Evolutionary conservation across 148 eudicot species (phyloP), one percentile per base, ranked within the genome.

Genomic region (Diospyros kaki): DNA sequence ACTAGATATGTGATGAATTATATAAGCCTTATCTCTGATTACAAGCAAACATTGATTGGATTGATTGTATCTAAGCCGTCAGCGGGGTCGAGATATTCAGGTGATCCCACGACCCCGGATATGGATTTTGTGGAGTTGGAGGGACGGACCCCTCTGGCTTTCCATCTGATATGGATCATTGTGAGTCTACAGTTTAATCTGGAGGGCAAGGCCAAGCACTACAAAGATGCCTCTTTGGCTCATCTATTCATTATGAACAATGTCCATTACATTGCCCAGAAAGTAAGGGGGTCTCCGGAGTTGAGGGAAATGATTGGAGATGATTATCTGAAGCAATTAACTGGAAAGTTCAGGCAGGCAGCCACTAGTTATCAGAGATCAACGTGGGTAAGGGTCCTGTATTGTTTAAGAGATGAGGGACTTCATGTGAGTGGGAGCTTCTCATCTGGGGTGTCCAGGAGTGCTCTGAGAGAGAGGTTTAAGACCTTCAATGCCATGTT

Each of bases 1-100:
- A 92, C 94, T 53, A 88, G 98, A 77, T 95, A 95, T 85, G 98
- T 95, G 83, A 95, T 95, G 98, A 95, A 95, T 78, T 95, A 95
- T 45, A 81, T 92, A 14, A 90, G 86, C 63, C 75, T 95, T 85
- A 90, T 95, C 9, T 88, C 92, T 44, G 98, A 92, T 84, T 95
- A 92, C 69, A 92, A 90, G 84, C 86, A 84, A 44, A 95, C 97
- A 4, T 66, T 95, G 78, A 73, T 77, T 73, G 97, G 90, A 51
- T 64, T 95, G 74, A 92, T 95, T 69, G 88, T 91, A 10, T 90
- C 94, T 2, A 89, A 83, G 81, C 97, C 98, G 1, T 79, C 89
- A 0, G 83, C 95, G 14, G 91, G 89, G 28, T 79, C 88, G 12
- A 85, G 92, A 78, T 83, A 86, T 72, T 77, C 89, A 0, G 90